Base-by-base conservation (phyloP, 2,329 filamentous ascomycete species). In the Aspergillus sp. region DNA sequence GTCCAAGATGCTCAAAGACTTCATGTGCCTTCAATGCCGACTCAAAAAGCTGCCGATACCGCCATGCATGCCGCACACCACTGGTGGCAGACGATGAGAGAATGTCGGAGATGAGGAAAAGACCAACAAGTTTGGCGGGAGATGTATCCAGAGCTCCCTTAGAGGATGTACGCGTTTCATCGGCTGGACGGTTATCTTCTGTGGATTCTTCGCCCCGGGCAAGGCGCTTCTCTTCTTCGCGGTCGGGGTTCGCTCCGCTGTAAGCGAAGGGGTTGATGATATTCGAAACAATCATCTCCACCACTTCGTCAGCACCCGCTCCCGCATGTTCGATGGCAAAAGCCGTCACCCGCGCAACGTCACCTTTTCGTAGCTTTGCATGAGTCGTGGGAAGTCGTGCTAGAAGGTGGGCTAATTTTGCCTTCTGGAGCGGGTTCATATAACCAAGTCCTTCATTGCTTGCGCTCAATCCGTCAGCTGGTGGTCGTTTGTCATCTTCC, bases 281-380 rank as follows among this genome's bases (percentile, higher is more conserved):
- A 68, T 99, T 98, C 1, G 87, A 83, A 0, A 96, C 85, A 42
- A 98, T 87, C 77, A 96, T 86, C 53, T 94, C 86, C n/a, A 96
- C 92, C 39, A 97, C 89, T 77, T 98, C 95, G 64, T 96, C 90
- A 12, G 91, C 90, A 16, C 93, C 95, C 20, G 87, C 84, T 45
- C 89, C 91, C 1, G 92, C 90, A 72, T 98, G 92, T 2, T 88
- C 89, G 57, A 98, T 92, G 12, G 93, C 93, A 75, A 98, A 97
- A 3, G 89, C 85, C 1, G 93, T 94, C 2, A 97, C 83, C 5
- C 92, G 85, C 1, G 92, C 93, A 50, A 98, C 86, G 69, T 98
- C 92, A 2, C 92, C 92, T 69, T 91, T 91, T 29, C 91, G 85
- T 26, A 97, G 81, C 65, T 85, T 89, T 2, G 87, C 85, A 45